These are phyloP conservation scores for Apiospora arundinis DNA, from an alignment of 2,329 filamentous ascomycete species.

Conservation along the genomic window DNA sequence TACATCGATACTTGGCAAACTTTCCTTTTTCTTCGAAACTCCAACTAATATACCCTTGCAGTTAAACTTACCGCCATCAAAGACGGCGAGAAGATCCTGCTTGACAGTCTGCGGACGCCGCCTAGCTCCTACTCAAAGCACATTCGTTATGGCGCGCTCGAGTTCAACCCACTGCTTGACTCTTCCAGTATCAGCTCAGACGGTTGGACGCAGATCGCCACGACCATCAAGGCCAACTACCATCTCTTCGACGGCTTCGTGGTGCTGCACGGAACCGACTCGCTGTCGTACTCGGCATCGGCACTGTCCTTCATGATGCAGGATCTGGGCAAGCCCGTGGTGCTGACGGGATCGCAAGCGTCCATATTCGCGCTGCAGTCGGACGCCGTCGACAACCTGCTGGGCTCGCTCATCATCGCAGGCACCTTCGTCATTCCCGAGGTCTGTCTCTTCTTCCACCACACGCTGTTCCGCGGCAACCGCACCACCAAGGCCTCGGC, in stretches of 20 bases:
- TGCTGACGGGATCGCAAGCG: constrained; percentile 82
- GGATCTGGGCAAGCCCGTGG: constrained; percentile 88
- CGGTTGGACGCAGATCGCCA: constrained; percentile 86
- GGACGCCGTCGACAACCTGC: constrained; percentile 88
- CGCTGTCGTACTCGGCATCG: constrained; percentile 85
- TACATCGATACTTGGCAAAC: background rate
- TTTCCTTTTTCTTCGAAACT: background rate
- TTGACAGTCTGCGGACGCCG: constrained; percentile 79
- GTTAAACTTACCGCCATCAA: constrained; percentile 58
- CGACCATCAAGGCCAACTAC: constrained; percentile 83
- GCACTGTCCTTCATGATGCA: constrained; percentile 90
- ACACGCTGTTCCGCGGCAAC: constrained; percentile 88
- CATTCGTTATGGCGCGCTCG: constrained; percentile 82
- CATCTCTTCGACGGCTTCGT: constrained; percentile 90
- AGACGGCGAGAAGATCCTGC: constrained; percentile 54
- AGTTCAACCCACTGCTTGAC: constrained; percentile 85
- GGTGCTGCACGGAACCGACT: constrained; percentile 89
- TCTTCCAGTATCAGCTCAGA: constrained; percentile 87
- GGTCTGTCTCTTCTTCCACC: constrained; percentile 93
- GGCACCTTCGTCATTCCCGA: constrained; percentile 93
- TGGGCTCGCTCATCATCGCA: constrained; percentile 87
- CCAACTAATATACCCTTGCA: constrained; percentile 30
- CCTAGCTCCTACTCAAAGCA: constrained; percentile 80
- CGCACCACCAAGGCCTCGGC: constrained; percentile 87
- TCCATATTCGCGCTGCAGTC: constrained; percentile 91